Base-by-base conservation (phyloP, 768 basidiomycete genomes). In the Leccinum subtestaceum region DNA sequence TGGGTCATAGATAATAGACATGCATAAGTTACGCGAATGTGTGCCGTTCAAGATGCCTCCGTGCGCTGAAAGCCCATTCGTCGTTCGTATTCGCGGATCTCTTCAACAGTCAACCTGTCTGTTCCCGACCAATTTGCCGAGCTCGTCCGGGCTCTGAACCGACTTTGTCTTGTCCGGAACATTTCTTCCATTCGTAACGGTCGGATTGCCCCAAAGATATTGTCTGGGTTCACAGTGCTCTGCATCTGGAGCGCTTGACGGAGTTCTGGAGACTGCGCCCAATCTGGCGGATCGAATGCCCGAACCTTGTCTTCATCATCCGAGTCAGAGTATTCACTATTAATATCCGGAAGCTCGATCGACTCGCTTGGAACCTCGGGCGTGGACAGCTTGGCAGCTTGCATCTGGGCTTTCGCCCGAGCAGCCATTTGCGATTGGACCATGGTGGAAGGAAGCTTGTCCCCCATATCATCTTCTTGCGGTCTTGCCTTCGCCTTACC, bases 111-210 rank as follows among this genome's bases (percentile, higher is more conserved):
- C 65, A 98, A 75, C 25, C 86, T 80, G 75, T 98, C 96, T n/a
- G 88, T 75, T n/a, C 93, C 93, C 6, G 86, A 82, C 96, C 96
- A 98, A 71, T 97, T 97, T 34, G 96, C 96, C 11, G 93, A 95
- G 67, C 93, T 95, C 9, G 93, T 92, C 50, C 96, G 81, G 7
- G 91, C 88, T 58, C 95, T 80, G 79, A 97, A 97, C 52, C 88
- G 82, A 63, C 87, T 90, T 17, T 85, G 87, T 61, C 86, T 80
- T 27, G 77, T 81, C 66, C 85, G 83, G 81, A 99, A 99, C 62
- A 98, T 81, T 68, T 98, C 94, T 64, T 95, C 94, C 94, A 98
- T 97, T 61, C 78, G 81, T 56, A 98, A 75, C 5, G 91, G 91
- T 58, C 84, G 83, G 65, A 99, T 89, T 8, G 85, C 84, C 10